These are phyloP conservation scores for Peterozyma xylosa DNA, from an alignment of 805 yeast genomes.

Conservation along the genomic window DNA sequence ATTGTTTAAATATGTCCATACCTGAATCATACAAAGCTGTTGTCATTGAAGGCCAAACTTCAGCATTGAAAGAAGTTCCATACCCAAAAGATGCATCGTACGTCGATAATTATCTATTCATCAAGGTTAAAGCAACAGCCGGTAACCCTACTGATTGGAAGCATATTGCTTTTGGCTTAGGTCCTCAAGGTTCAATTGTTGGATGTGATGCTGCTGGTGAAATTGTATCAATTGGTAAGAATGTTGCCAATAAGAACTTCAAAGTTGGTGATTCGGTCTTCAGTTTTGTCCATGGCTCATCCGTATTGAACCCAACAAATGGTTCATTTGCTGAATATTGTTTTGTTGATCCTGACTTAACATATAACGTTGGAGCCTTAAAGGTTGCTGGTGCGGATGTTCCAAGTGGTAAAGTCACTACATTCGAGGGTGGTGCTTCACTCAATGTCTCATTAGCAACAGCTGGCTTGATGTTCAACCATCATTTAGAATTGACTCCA, in stretches of 20 bases:
- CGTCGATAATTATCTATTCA: slow-evolving; percentile 14
- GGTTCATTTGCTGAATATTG: slow-evolving; percentile 60
- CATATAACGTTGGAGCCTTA: too few species aligned
- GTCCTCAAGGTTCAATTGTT: slow-evolving; percentile 37
- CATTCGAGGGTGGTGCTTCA: too few species aligned
- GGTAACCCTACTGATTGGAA: slow-evolving; percentile 71
- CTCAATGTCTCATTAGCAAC: too few species aligned
- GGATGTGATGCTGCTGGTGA: slow-evolving; percentile 64
- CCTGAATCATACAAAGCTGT: too few species aligned
- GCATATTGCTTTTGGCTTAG: slow-evolving; percentile 32
- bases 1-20: too few species aligned
- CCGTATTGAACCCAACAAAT: slow-evolving; percentile 27
- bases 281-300: slow-evolving; percentile 48
- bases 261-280: slow-evolving; percentile 51
- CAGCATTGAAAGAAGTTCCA: too few species aligned
- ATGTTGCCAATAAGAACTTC: slow-evolving; percentile 22
- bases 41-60: too few species aligned
- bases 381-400: too few species aligned
- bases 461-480: too few species aligned
- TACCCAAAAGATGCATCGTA: too few species aligned
- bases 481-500: too few species aligned
- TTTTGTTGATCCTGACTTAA: slow-evolving; percentile 7
- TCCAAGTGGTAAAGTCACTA: too few species aligned
- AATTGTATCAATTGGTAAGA: slow-evolving; percentile 45
- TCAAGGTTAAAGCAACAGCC: slow-evolving; percentile 48